A percentile compares a stretch with the other conserved stretches of the same genome.
Conservation (phyloP, 495 filamentous ascomycete species). For the Penicillium turbatum region DNA sequence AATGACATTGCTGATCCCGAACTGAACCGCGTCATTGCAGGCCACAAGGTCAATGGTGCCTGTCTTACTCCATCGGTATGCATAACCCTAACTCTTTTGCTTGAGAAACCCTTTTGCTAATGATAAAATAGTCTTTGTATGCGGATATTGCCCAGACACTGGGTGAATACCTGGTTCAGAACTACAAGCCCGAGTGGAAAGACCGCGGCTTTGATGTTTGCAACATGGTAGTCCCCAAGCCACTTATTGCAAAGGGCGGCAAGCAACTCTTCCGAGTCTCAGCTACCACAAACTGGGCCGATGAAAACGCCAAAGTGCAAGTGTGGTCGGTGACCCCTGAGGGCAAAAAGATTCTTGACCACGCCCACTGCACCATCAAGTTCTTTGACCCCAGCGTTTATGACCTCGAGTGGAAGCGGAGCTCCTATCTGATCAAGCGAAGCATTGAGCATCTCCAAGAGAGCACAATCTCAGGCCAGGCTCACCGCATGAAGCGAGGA, state of each 20-base stretch:
- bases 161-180: constrained; percentile 61
- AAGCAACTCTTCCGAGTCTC: constrained; percentile 45
- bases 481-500: constrained; percentile 59
- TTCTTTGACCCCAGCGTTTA: constrained; percentile 32
- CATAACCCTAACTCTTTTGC: neutral
- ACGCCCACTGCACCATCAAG: constrained; percentile 48
- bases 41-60: constrained; percentile 69
- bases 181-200: constrained; percentile 49
- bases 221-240: constrained; percentile 65
- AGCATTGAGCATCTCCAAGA: constrained; percentile 46
- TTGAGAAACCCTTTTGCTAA: neutral
- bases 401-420: constrained; percentile 43
- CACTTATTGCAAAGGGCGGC: constrained; percentile 58
- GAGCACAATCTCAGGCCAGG: constrained; percentile 46
- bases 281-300: constrained; percentile 33
- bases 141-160: constrained; percentile 75
- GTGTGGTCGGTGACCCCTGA: constrained; percentile 43
- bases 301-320: constrained; percentile 25
- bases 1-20: constrained; percentile 61
- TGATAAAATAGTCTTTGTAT: constrained; percentile 52
- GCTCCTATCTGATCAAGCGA: constrained; percentile 43
- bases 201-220: constrained; percentile 57
- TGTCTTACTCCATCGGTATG: constrained; percentile 52
- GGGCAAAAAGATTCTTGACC: constrained; percentile 46
- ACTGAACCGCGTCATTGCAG: constrained; percentile 57